Conservation (phyloP, 176 grass and related monocot species). For the Poa annua region DNA sequence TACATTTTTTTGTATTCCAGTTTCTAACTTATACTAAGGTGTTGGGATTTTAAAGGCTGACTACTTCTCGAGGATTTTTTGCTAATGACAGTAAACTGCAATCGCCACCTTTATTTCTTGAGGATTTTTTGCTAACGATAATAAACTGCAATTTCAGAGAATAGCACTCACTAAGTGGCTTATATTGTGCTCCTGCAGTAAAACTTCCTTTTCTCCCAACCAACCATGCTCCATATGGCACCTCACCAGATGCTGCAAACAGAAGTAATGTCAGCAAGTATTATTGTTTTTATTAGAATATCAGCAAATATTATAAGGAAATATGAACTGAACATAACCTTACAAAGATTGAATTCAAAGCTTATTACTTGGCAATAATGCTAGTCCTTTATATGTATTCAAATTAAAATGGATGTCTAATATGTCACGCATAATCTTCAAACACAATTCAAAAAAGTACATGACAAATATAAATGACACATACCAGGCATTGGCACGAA, state of each 20-base stretch:
- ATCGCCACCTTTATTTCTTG: background rate
- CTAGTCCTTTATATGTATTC: constrained; percentile 18
- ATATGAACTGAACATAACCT: constrained; percentile 20
- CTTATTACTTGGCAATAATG: constrained; percentile 25
- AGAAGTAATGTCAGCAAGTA: constrained; percentile 33
- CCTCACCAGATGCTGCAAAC: constrained; percentile 62
- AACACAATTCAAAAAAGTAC: constrained; percentile 29
- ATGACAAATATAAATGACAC: constrained; percentile 28
- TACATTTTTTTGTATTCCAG: constrained; percentile 1
- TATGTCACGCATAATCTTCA: constrained; percentile 36
- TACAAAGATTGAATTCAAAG: background rate
- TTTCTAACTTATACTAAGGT: background rate
- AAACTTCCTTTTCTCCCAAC: constrained; percentile 71
- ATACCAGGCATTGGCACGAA: constrained; percentile 88
- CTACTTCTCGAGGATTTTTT: background rate
- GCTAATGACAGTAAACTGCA: background rate
- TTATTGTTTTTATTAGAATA: background rate
- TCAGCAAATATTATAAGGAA: background rate
- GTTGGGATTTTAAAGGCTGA: constrained; percentile 6
- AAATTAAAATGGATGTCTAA: constrained; percentile 27
- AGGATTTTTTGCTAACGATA: background rate
- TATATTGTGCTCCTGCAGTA: constrained; percentile 75
- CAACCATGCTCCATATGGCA: constrained; percentile 72
- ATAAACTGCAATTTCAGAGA: constrained; percentile 2
- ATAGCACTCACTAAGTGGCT: constrained; percentile 65